Base-by-base conservation (phyloP, 495 filamentous ascomycete genomes). In the Tuber magnatum region DNA sequence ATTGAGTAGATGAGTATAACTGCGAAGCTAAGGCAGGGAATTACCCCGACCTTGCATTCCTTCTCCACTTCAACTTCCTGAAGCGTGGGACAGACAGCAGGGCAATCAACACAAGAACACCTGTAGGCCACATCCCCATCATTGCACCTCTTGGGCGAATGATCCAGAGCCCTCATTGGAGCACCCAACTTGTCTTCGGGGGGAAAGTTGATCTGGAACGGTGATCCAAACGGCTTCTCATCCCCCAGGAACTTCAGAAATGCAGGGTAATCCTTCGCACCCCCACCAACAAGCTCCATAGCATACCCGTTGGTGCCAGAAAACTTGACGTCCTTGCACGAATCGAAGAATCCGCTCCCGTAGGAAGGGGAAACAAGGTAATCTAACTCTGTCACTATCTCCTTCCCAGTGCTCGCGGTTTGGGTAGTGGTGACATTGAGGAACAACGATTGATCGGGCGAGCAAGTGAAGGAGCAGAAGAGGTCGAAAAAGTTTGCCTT, bases 301-400 rank as follows among this genome's bases (percentile, higher is more conserved):
- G 94, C 94, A 79, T 91, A 92, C 35, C 91, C 90, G 76, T 96
- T 96, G 5, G 96, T 94, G 3, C 93, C 91, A 24, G 94, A 95
- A 81, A 97, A 97, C 82, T 98, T 97, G 82, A 99, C 93, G 83
- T 98, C 93, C 84, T 98, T 99, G 85, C 95, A 99, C 83, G 95
- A 98, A 82, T 97, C 87, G 84, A 92, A 99, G 85, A 98, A 97
- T 4, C 92, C 94, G 56, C 88, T 88, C 40, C 93, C 94, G 84
- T 94, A 99, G 71, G 91, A 87, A 72, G 94, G 87, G 0, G 92
- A 92, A 81, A 97, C 89, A n/a, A 98, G 82, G 78, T 97, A 93
- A 79, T 97, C 93, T 38, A 98, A 83, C 84, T 97, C 94, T 1
- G 91, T 93, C 65, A 97, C 94, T 38, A 93, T 84, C 44, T 84